Evolutionary conservation across 225 moss, liverwort and hornwort species (phyloP).

Genomic region (Antitrichia curtipendula): DNA sequence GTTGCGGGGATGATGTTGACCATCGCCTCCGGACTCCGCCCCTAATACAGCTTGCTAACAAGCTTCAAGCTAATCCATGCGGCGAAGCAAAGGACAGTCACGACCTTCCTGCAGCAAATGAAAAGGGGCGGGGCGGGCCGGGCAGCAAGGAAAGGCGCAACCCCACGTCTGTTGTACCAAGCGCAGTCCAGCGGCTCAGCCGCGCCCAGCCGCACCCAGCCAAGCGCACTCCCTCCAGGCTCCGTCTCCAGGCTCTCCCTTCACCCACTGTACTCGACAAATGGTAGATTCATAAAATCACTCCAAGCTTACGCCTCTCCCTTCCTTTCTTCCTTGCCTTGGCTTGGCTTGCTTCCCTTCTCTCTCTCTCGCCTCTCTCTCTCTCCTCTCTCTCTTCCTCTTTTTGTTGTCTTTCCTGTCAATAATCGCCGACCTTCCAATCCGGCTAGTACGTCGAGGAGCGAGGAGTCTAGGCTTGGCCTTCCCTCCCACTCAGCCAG

Average conservation of each 20-base stretch:
- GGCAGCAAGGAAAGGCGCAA: not conserved
- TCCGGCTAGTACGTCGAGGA: not conserved
- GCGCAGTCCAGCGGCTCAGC: not conserved
- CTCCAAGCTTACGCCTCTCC: not conserved
- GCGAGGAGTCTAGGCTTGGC: not conserved
- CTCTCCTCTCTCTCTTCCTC: not conserved
- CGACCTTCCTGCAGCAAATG: constrained; percentile 16
- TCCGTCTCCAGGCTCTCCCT: not conserved
- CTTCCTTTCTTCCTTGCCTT: no score
- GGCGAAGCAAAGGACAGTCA: constrained; percentile 23
- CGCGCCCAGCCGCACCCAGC: not conserved
- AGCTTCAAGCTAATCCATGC: not conserved
- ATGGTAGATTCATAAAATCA: not conserved
- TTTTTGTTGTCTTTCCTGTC: not conserved
- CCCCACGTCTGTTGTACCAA: constrained; percentile 6
- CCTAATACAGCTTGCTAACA: not conserved
- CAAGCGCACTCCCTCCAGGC: not conserved
- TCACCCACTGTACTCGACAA: not conserved
- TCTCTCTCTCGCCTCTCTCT: not conserved
- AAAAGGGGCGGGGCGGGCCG: not conserved
- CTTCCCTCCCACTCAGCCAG: not conserved
- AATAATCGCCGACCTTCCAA: constrained; percentile 15
- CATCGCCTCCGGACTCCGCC: not conserved
- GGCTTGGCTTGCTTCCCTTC: no score
- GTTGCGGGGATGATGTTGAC: not conserved